Conservation (phyloP, 805 yeast genomes). For the Starmerella floricola region DNA sequence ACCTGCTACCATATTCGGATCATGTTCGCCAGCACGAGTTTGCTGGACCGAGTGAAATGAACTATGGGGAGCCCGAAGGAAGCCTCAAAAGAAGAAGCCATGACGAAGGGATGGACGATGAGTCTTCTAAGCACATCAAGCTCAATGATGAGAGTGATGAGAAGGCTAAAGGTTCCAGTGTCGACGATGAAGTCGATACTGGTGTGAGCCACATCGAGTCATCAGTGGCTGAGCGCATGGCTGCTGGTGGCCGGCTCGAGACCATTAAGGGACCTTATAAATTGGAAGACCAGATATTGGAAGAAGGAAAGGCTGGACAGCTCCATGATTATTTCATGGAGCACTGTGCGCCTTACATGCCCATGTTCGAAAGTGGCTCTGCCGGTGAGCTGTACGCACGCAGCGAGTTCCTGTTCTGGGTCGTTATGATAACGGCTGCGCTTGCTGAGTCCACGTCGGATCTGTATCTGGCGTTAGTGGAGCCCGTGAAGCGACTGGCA, state of each 20-base stretch:
- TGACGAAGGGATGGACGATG: background rate
- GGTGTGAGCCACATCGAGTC: constrained; percentile 13
- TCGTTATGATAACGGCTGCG: constrained; percentile 77
- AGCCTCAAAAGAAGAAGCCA: background rate
- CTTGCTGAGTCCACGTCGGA: constrained; percentile 80
- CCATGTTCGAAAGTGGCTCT: constrained; percentile 57
- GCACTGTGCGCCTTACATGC: constrained; percentile 62
- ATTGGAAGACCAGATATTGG: constrained; percentile 61
- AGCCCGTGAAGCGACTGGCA: constrained; percentile 72
- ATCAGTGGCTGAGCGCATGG: constrained; percentile 18
- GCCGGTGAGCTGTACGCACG: constrained; percentile 72
- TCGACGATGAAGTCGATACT: constrained; percentile 6
- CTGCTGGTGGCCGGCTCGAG: constrained; percentile 16
- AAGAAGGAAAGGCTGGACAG: constrained; percentile 54
- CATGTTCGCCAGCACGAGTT: too few species aligned
- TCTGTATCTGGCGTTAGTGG: constrained; percentile 59
- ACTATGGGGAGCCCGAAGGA: too few species aligned
- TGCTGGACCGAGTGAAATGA: too few species aligned
- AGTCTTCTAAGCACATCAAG: background rate
- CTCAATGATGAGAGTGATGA: background rate
- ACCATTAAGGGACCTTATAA: constrained; percentile 20
- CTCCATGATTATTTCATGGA: constrained; percentile 58
- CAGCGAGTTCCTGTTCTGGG: constrained; percentile 80
- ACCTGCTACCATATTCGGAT: background rate
- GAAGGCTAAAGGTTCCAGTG: too few species aligned